Base-by-base conservation (phyloP, 257 asterid species). In the Capsicum chinense region DNA sequence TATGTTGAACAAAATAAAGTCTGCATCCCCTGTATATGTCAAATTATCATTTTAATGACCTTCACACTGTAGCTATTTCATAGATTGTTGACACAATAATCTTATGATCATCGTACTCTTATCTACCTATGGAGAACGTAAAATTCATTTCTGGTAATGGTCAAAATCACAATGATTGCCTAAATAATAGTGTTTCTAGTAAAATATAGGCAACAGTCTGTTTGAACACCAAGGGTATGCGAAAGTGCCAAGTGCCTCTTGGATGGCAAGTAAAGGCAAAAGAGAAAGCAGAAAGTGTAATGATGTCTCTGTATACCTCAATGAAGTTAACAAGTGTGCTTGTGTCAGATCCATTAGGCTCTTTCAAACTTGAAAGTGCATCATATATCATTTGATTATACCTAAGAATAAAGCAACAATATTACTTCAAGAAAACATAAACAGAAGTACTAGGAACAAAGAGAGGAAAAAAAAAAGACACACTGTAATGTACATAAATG, bases 311-410 rank as follows among this genome's bases (percentile, higher is more conserved):
- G 15, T 35, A 79, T 59, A 95, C 98, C 97, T 97, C 97, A 70
- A 97, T 93, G 84, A 85, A 97, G 82, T 79, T 79, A 78, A 95
- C 93, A 78, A 94, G 91, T 79, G 97, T 48, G 71, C 89, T 84
- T 69, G 93, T 90, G 85, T 94, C 99, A 15, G 90, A 90, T 83
- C 97, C 97, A 85, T 89, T 89, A 68, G 93, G 92, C 83, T 91
- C 94, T 44, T 91, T 91, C 59, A 91, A 88, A 82, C 91, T 85
- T 64, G 97, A 87, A 83, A 95, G 88, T 79, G 99, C 98, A 83
- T 93, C 98, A 87, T 83, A 92, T 86, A 94, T 88, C 93, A 95
- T 86, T 10, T 85, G 86, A 87, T 90, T 89, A 88, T 93, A 95
- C 93, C 99, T 95, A 84, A 83, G 8, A 74, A 80, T 71, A 83